Percentiles rank a stretch among this genome's conserved stretches.
phyloP scores from a whole-genome alignment of 2,329 filamentous ascomycete species.

The Nemania diffusa region DNA sequence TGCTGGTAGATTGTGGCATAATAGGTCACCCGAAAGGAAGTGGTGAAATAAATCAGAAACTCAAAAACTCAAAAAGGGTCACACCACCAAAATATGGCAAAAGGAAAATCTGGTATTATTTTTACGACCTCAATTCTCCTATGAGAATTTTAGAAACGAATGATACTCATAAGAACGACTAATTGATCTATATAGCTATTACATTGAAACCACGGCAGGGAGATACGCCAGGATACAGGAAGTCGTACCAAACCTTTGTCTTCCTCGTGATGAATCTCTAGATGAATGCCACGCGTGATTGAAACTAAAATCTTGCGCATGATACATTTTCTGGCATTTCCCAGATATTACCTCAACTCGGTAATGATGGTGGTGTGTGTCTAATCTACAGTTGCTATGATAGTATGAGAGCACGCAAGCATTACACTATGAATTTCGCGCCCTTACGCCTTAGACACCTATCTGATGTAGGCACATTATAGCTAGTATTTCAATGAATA shows the following conservation, averaged over 20 bases:
- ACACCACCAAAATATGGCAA: background rate
- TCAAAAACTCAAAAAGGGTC: background rate
- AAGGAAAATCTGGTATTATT: background rate
- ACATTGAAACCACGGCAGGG: background rate
- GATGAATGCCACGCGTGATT: background rate
- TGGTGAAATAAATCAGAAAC: background rate
- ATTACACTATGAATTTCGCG: background rate
- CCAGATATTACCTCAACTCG: too few relatives aligned
- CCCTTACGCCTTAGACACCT: background rate
- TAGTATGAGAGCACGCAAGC: background rate
- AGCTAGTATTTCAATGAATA: too few relatives aligned
- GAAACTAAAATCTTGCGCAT: background rate
- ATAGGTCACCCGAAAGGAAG: background rate
- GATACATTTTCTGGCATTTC: background rate
- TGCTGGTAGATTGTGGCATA: constrained; percentile 11
- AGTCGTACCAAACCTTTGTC: constrained; percentile 1
- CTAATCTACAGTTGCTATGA: background rate
- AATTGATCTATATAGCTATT: background rate
- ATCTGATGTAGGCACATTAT: background rate
- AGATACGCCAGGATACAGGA: background rate
- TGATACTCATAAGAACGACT: background rate
- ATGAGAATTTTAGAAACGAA: background rate
- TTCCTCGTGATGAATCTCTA: background rate
- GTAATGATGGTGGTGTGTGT: background rate
- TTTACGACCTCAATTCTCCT: background rate